phyloP scores from a whole-genome alignment of 805 yeast species.

The Cyberlindnera amylophila region DNA sequence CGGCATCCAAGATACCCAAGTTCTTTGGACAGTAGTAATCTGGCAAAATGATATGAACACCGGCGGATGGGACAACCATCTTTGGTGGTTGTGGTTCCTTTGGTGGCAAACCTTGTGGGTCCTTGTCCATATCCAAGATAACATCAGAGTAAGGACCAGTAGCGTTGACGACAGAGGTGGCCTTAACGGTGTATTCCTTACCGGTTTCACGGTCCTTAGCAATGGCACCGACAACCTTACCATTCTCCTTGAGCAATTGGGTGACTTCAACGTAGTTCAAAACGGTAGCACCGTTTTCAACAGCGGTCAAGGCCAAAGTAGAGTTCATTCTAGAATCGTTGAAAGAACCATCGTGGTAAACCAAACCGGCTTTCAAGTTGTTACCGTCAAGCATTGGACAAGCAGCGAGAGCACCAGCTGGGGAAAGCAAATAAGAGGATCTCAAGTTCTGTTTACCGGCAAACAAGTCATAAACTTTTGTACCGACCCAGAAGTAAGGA shows the following conservation, averaged over 20 bases:
- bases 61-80: constrained; percentile 93
- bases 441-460: constrained; percentile 88
- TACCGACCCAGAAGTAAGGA: constrained; percentile 89
- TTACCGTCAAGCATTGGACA: constrained; percentile 85
- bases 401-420: constrained; percentile 59
- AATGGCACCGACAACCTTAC: constrained; percentile 68
- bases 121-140: constrained; percentile 81
- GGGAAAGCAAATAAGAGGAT: constrained; percentile 67
- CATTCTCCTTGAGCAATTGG: constrained; percentile 64
- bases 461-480: constrained; percentile 86
- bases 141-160: constrained; percentile 92
- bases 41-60: constrained; percentile 90
- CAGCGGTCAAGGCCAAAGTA: constrained; percentile 80
- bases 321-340: constrained; percentile 91
- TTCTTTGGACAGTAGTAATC: constrained; percentile 86
- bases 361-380: constrained; percentile 82
- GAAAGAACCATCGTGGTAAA: constrained; percentile 93
- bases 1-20: constrained; percentile 87
- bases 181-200: constrained; percentile 53
- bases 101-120: constrained; percentile 62
- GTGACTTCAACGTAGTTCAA: constrained; percentile 82
- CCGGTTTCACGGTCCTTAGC: constrained; percentile 73
- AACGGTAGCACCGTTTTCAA: constrained; percentile 83
- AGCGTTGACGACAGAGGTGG: constrained; percentile 81
- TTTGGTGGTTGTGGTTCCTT: constrained; percentile 47